Conservation (phyloP, 73 alveolate species). For the Symbiodinium pilosum region DNA sequence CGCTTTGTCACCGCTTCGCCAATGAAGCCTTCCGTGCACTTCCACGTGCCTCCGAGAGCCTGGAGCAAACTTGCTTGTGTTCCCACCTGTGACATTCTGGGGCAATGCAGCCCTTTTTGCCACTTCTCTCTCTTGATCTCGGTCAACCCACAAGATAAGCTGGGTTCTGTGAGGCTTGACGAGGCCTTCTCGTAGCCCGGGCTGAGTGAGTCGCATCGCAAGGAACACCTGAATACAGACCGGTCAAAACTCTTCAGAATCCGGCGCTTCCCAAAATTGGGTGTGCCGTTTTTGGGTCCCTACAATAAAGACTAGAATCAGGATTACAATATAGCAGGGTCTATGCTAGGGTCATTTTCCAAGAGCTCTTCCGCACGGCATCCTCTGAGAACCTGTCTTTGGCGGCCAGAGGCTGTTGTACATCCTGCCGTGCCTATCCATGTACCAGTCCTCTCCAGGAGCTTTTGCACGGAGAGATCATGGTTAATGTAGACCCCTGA, state of each 20-base stretch:
- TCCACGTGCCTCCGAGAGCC: constrained; percentile 47
- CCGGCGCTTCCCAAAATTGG: not conserved
- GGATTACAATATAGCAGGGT: not conserved
- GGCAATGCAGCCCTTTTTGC: not conserved
- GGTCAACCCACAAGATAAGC: too few species aligned
- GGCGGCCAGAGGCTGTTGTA: constrained; percentile 82
- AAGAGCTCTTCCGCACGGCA: not conserved
- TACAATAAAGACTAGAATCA: too few species aligned
- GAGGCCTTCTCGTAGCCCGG: constrained; percentile 76
- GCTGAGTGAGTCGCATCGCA: constrained; percentile 69
- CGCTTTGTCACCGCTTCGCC: constrained; percentile 29
- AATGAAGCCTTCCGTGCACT: constrained; percentile 55
- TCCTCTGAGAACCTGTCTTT: not conserved
- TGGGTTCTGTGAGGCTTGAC: too few species aligned
- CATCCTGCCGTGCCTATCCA: constrained; percentile 44
- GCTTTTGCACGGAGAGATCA: too few species aligned
- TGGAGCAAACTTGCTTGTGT: not conserved
- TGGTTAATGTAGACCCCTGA: too few species aligned
- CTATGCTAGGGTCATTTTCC: not conserved
- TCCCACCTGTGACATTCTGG: not conserved
- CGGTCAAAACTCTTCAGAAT: not conserved
- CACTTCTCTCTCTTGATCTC: too few species aligned
- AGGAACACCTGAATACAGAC: constrained; percentile 19
- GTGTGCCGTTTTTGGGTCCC: too few species aligned
- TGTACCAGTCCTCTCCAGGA: constrained; percentile 19